Percentiles rank a stretch among this genome's conserved stretches.
These are phyloP conservation scores for Penicillium canariense DNA, from an alignment of 495 filamentous ascomycete genomes.

Conservation along the genomic window DNA sequence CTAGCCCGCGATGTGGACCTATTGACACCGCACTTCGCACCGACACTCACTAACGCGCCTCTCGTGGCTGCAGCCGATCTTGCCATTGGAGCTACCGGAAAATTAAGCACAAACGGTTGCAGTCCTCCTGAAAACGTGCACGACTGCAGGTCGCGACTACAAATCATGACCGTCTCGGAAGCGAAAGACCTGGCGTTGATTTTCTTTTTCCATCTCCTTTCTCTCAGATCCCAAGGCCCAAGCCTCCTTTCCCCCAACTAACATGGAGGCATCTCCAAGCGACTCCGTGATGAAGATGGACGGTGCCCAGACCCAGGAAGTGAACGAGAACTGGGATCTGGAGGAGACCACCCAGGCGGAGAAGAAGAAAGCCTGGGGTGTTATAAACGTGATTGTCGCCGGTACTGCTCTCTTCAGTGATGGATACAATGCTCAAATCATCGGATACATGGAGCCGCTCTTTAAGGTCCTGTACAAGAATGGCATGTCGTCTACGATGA, in stretches of 20 bases:
- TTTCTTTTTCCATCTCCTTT: neutral
- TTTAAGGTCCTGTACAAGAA: conserved; percentile 36
- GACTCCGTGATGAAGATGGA: conserved; percentile 17
- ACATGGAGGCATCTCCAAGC: conserved; percentile 16
- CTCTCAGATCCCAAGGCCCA: neutral
- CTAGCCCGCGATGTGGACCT: neutral
- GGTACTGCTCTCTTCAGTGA: conserved; percentile 42
- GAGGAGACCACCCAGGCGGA: conserved; percentile 14
- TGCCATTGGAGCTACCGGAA: conserved; percentile 3
- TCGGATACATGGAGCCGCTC: conserved; percentile 43
- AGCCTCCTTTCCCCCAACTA: neutral
- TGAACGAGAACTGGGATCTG: conserved; percentile 7
- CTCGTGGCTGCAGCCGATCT: conserved; percentile 4
- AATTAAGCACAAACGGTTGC: neutral
- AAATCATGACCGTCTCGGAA: neutral
- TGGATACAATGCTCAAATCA: conserved; percentile 45
- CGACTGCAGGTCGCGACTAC: neutral
- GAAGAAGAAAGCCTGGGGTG: conserved; percentile 14
- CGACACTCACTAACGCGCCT: neutral
- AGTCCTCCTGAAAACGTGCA: neutral
- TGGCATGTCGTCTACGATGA: conserved; percentile 35
- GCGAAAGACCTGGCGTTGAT: neutral
- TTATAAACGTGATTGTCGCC: conserved; percentile 35
- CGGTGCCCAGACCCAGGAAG: conserved; percentile 3
- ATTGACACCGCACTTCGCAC: conserved; percentile 7